Evolutionary conservation across 768 basidiomycete species (phyloP), one percentile per base, ranked within the genome.

Genomic region (Mrakia hoshinonis): DNA sequence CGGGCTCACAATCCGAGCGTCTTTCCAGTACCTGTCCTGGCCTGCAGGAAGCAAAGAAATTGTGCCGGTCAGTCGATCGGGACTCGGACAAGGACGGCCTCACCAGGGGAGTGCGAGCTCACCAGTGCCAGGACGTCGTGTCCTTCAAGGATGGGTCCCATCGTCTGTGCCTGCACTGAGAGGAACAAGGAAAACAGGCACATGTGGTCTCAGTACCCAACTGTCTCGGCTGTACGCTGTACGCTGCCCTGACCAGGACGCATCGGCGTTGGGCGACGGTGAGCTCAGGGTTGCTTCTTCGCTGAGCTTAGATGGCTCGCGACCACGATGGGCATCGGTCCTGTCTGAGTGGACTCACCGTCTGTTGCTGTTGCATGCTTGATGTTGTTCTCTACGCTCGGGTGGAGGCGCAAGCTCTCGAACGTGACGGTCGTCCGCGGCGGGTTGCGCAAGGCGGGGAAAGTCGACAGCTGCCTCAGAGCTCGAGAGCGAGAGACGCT

Each of bases 21-120:
- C 80, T 94, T 95, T 43, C 91, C 92, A 0, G 91, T 92, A 31
- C 92, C 91, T 0, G 92, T 92, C 78, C 87, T 89, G 7, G 92
- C 89, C 77, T 90, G 63, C 3, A 22, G n/a, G 39, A 4, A 6
- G 3, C 55, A 46, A 1, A 1, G 1, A 34, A 36, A 15, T 24
- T 1, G 24, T 10, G 4, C 24, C 66, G n/a, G 66, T n/a, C 31
- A 67, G 47, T 29, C 12, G 24, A 36, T 11, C 47, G 43, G 5
- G 31, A 24, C 22, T 12, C 2, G 47, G 49, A 31, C 26, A 29
- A 39, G 46, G 11, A 7, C 43, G 43, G 43, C 43, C 15, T 13
- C n/a, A n/a, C n/a, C n/a, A n/a, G n/a, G 39, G 29, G 48, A 47
- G 46, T 24, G 26, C 46, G 47, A 47, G 47, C 47, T 65, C 51